Base-by-base conservation (phyloP, 2,329 filamentous ascomycete genomes). In the Orbilia brochopaga region DNA sequence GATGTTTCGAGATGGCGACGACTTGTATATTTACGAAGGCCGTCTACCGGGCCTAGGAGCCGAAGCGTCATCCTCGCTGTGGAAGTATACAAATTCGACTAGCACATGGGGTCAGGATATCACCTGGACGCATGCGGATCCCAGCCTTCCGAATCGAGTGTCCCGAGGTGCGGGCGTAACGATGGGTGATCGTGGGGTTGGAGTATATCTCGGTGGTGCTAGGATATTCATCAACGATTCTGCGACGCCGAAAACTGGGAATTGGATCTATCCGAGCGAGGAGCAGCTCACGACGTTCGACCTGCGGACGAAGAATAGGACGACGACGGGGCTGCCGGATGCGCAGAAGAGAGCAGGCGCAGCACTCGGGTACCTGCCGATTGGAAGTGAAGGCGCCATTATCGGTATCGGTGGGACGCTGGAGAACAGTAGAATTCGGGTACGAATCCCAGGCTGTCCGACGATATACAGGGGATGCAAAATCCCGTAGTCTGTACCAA, bases 221-320 rank as follows among this genome's bases (percentile, higher is more conserved):
- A 65, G 67, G 44, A 65, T 72, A 60, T 72, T 65, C 23, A 35
- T 65, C 32, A 72, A 72, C 35, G 67, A 72, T 46, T 55, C 60
- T 1, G 60, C 30, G 5, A 57, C 61, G n/a, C 61, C 67, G 6
- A 56, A 65, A 21, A 65, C 27, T 30, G 67, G 67, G 32, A 61
- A 53, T 17, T 72, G 67, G 67, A 19, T 51, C 10, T 72, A 72
- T 40, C 67, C 67, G 6, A 72, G 67, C 51, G 50, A 54, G 17
- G 67, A 72, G 21, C 67, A 72, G 37, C 53, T 72, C 46, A 72
- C 67, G 7, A 65, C 59, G 8, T 72, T 72, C 37, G 56, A 72
- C 37, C 44, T 72, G 23, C 44, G 60, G 30, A 72, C 48, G 11
- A 37, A 60, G 48, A 72, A 72, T 24, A 42, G 60, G 42, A 72